Conservation (phyloP, 768 basidiomycete species). For the Phylloporus arenicola region DNA sequence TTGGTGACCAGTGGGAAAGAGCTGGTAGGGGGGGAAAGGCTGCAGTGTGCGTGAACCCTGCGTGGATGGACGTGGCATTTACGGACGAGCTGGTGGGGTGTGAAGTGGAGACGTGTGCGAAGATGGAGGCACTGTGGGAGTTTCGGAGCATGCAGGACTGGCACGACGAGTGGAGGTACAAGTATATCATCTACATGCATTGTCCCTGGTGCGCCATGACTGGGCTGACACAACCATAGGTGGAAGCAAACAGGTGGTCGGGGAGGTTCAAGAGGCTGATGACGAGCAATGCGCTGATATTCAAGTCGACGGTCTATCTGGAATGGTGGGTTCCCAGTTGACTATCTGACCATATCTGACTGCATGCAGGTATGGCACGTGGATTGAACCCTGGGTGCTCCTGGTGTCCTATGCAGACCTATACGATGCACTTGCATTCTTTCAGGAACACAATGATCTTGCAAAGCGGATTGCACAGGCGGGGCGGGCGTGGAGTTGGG, state of each 20-base stretch:
- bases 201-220: not conserved
- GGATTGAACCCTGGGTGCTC: slow-evolving; percentile 64
- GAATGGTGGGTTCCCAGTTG: slow-evolving; percentile 48
- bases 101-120: no score
- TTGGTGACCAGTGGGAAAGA: no score
- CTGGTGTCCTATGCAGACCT: slow-evolving; percentile 62
- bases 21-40: no score
- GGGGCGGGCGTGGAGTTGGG: slow-evolving; percentile 53
- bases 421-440: slow-evolving; percentile 68
- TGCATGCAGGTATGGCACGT: slow-evolving; percentile 27
- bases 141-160: no score
- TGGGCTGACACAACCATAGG: slow-evolving; percentile 12
- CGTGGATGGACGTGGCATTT: no score
- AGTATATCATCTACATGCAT: no score
- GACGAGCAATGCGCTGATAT: slow-evolving; percentile 55
- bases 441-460: slow-evolving; percentile 60
- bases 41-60: no score
- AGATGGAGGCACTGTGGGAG: no score
- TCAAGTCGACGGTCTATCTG: slow-evolving; percentile 69
- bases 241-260: slow-evolving; percentile 67
- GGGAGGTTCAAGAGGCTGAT: slow-evolving; percentile 64
- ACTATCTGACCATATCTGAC: not conserved
- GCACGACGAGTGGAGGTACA: no score
- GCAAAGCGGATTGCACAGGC: slow-evolving; percentile 51
- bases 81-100: no score